Percentiles rank a stretch among this genome's conserved stretches.
phyloP scores from a whole-genome alignment of 140 eudicot species.

The Stevia rebaudiana region DNA sequence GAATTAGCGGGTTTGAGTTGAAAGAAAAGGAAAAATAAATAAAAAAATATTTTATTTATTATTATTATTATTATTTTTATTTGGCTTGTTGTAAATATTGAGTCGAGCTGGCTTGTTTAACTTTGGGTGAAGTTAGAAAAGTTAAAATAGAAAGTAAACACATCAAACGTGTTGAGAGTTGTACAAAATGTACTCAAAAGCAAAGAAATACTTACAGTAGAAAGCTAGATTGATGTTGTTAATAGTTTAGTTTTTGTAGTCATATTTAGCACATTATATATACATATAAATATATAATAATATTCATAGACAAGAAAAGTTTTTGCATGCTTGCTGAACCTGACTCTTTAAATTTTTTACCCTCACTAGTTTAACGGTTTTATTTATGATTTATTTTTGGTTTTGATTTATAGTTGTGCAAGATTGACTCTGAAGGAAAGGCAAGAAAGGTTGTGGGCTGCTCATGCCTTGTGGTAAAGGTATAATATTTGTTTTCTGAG shows the following conservation, averaged over 20 bases:
- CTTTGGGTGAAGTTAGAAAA: neutral
- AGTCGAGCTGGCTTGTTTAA: too few species aligned
- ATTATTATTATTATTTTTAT: neutral
- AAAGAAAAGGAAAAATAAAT: too few species aligned
- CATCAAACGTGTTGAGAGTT: neutral
- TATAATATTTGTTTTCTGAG: neutral
- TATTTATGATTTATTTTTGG: neutral
- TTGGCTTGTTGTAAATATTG: neutral
- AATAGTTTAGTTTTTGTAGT: too few species aligned
- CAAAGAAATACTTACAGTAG: neutral
- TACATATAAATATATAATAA: too few species aligned
- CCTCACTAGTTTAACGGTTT: neutral
- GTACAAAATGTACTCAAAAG: neutral
- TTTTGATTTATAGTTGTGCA: constrained; percentile 54
- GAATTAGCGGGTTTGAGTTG: too few species aligned
- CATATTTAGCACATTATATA: too few species aligned
- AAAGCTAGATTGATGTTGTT: neutral
- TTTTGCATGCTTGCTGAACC: neutral
- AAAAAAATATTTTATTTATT: neutral
- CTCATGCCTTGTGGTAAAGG: constrained; percentile 83
- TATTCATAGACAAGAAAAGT: too few species aligned
- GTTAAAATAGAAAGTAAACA: neutral
- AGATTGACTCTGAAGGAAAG: constrained; percentile 88
- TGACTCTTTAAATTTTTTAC: neutral
- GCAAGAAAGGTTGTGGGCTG: constrained; percentile 88